These are phyloP conservation scores for Plasmodium berghei DNA, from an alignment of 169 alveolate genomes.

Conservation along the genomic window DNA sequence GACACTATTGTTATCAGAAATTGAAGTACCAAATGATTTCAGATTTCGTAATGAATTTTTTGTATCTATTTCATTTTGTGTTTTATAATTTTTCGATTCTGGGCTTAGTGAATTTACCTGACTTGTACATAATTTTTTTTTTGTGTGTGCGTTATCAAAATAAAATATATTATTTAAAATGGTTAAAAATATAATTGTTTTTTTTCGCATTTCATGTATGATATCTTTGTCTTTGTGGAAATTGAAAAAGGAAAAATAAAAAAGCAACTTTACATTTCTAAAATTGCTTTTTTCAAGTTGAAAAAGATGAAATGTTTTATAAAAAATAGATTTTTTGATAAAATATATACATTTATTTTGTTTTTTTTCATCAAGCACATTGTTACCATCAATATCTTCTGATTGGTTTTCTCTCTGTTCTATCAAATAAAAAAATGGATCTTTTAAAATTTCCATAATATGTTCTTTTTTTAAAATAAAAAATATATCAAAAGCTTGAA, in stretches of 20 bases:
- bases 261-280: conserved; percentile 44
- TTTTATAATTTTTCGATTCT: too few species aligned
- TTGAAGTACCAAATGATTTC: background rate
- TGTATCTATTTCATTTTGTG: too few species aligned
- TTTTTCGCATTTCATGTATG: conserved; percentile 24
- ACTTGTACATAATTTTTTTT: conserved; percentile 23
- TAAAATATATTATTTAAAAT: conserved; percentile 46
- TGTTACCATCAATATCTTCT: background rate
- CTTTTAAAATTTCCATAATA: conserved; percentile 17
- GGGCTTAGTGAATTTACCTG: background rate
- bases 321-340: conserved; percentile 7
- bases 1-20: background rate
- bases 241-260: conserved; percentile 58
- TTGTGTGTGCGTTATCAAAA: conserved; percentile 2
- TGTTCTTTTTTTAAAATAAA: conserved; percentile 16
- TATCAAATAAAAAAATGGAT: conserved; percentile 57
- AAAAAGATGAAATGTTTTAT: conserved; percentile 26
- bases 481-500: conserved; percentile 39
- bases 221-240: conserved; percentile 16
- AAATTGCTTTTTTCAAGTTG: conserved; percentile 27
- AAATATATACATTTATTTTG: background rate
- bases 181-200: conserved; percentile 22
- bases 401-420: background rate
- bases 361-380: too few species aligned
- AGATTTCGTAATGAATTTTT: too few species aligned